Evolutionary conservation across 768 basidiomycete genomes (phyloP).

Genomic region (Termitomyces sp.): DNA sequence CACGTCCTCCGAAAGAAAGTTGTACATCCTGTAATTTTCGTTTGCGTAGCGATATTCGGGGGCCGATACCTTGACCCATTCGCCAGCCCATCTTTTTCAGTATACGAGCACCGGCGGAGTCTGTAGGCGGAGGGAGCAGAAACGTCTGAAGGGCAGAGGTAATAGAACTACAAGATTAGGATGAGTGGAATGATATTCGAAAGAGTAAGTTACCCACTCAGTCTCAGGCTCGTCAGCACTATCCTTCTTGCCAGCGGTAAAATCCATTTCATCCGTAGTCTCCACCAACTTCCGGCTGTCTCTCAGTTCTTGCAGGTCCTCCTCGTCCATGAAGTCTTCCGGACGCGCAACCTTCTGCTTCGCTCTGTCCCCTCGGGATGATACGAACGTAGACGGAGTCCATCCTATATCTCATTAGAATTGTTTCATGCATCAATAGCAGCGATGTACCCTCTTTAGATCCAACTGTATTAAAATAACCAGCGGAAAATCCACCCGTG

Average conservation of each 20-base stretch:
- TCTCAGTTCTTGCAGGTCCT: conserved; percentile 81
- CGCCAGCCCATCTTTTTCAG: conserved; percentile 97
- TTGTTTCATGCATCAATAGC: not conserved
- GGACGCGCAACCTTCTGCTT: conserved; percentile 59
- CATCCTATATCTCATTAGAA: conserved; percentile 59
- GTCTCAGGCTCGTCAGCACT: conserved; percentile 38
- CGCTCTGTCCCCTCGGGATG: conserved; percentile 74
- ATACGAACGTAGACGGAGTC: conserved; percentile 89
- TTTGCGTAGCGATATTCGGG: conserved; percentile 74
- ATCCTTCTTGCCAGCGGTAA: conserved; percentile 50
- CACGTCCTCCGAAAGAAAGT: conserved; percentile 24
- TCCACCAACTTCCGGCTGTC: conserved; percentile 73
- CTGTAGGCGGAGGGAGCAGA: conserved; percentile 67
- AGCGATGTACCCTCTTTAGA: conserved; percentile 81
- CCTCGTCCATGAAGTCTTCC: conserved; percentile 99
- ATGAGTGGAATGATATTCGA: not conserved
- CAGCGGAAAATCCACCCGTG: conserved; percentile 96
- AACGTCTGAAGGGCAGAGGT: conserved; percentile 56
- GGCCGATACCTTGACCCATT: conserved; percentile 89
- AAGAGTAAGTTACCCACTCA: conserved; percentile 40
- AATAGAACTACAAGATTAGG: conserved; percentile 43
- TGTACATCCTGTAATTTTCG: conserved; percentile 67
- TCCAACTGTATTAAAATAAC: conserved; percentile 94
- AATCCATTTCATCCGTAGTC: conserved; percentile 74
- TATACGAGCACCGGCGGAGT: conserved; percentile 80